Base-by-base conservation (phyloP, 768 basidiomycete species). In the Boletales sp. region DNA sequence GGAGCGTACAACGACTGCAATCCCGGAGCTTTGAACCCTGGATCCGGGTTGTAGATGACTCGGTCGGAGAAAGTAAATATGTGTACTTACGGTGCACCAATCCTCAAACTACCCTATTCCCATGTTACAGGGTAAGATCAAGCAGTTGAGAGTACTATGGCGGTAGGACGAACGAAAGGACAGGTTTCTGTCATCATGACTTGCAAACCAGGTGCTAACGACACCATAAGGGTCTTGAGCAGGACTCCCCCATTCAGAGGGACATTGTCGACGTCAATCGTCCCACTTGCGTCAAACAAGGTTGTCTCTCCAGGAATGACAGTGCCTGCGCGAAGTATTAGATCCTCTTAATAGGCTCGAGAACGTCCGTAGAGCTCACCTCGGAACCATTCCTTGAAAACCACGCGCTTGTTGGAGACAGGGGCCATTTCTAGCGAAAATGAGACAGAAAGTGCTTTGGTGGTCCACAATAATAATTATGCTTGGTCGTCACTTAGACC, bases 1-100 rank as follows among this genome's bases (percentile, higher is more conserved):
- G 0, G 78, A 79, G 29, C 79, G 76, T 15, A 82, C 18, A 18
- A 82, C 52, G 72, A 53, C 19, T 0, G 43, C 52, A 3, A 53
- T 35, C 7, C 35, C 34, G 14, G 35, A 21, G 21, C 34, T 45
- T 10, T n/a, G 44, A 12, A 45, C 27, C 6, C 35, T 39, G 38
- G 30, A 14, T 30, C 34, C 13, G 4, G 7, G 10, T n/a, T n/a
- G 18, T 11, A 15, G n/a, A 31, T 19, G 19, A 35, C 30, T 3
- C 12, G 18, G 18, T 24, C 31, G 14, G 21, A 13, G 6, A 19
- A 21, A 7, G 12, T 15, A 21, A 6, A 11, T 1, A 34, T n/a
- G n/a, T n/a, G n/a, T 15, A 18, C 31, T 40, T 29, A 51, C 50
- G 57, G 38, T 37, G 58, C 34, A 14, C 48, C 50, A n/a, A 57